Evolutionary conservation across 495 filamentous ascomycete species (phyloP).

Genomic region (Penicillium roqueforti): DNA sequence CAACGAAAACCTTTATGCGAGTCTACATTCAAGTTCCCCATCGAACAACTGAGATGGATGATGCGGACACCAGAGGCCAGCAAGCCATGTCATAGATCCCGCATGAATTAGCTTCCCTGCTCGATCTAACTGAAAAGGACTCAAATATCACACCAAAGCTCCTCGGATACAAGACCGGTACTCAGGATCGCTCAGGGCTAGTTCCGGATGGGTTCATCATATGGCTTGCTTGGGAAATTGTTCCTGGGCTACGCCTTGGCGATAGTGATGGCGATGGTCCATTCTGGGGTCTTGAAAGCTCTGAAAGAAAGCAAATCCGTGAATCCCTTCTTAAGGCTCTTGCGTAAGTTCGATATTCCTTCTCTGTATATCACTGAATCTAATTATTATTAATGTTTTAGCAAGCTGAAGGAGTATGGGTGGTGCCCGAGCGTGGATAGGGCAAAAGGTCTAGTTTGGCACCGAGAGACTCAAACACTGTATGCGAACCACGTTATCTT

Average conservation of each 20-base stretch:
- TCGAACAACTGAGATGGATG: constrained; percentile 12
- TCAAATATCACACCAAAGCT: constrained; percentile 11
- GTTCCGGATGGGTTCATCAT: constrained; percentile 15
- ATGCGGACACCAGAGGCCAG: constrained; percentile 11
- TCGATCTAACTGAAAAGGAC: constrained; percentile 4
- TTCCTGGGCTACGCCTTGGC: constrained; percentile 16
- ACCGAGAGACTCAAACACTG: no score
- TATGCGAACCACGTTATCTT: no score
- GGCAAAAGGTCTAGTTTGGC: no score
- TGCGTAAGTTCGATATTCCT: no score
- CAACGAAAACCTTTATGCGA: constrained; percentile 2
- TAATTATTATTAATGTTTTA: no score
- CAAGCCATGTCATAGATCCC: constrained; percentile 12
- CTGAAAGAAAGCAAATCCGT: no score
- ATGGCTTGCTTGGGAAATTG: constrained; percentile 14
- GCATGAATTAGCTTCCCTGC: constrained; percentile 10
- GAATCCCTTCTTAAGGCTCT: no score
- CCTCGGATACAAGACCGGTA: constrained; percentile 10
- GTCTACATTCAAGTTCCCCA: constrained; percentile 17
- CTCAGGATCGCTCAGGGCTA: constrained; percentile 11
- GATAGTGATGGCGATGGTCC: background rate
- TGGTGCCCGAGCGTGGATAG: no score
- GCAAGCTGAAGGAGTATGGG: no score
- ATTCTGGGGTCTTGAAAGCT: no score
- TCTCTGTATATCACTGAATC: no score